phyloP scores from a whole-genome alignment of 2,329 filamentous ascomycete genomes.

The Xenosphaeropsis pyriputrescens region DNA sequence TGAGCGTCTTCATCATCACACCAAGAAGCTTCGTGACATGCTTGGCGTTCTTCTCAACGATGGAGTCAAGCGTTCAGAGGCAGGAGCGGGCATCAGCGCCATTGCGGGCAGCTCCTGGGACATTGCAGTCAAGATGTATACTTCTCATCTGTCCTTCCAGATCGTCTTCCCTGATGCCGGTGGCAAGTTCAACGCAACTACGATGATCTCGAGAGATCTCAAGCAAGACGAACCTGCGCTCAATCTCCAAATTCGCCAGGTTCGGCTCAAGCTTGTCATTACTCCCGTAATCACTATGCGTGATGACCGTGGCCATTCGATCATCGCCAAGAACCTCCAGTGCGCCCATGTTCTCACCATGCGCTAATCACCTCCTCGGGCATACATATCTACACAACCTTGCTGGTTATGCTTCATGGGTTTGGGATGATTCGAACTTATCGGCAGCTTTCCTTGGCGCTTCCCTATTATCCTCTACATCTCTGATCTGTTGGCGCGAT shows the following conservation, averaged over 20 bases:
- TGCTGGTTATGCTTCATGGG: too few species aligned
- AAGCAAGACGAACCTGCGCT: constrained; percentile 24
- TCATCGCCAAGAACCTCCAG: constrained; percentile 13
- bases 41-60: constrained; percentile 26
- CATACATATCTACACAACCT: too few species aligned
- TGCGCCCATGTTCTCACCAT: constrained; percentile 7
- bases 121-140: constrained; percentile 31
- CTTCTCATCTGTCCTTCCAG: constrained; percentile 23
- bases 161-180: constrained; percentile 35
- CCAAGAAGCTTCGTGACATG: constrained; percentile 23
- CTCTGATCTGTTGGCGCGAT: too few species aligned
- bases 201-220: constrained; percentile 28
- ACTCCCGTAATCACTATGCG: constrained; percentile 39
- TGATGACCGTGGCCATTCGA: constrained; percentile 23
- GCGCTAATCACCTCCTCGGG: not conserved
- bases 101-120: constrained; percentile 27
- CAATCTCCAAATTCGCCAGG: constrained; percentile 32
- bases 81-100: constrained; percentile 21
- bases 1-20: constrained; percentile 7
- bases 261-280: constrained; percentile 35
- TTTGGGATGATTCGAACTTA: too few species aligned
- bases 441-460: too few species aligned
- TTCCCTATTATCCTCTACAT: too few species aligned
- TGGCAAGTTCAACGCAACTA: constrained; percentile 30
- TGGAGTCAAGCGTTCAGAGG: constrained; percentile 18